Conservation (phyloP, 2,329 filamentous ascomycete genomes). For the Paraphaeosphaeria sporulosa region DNA sequence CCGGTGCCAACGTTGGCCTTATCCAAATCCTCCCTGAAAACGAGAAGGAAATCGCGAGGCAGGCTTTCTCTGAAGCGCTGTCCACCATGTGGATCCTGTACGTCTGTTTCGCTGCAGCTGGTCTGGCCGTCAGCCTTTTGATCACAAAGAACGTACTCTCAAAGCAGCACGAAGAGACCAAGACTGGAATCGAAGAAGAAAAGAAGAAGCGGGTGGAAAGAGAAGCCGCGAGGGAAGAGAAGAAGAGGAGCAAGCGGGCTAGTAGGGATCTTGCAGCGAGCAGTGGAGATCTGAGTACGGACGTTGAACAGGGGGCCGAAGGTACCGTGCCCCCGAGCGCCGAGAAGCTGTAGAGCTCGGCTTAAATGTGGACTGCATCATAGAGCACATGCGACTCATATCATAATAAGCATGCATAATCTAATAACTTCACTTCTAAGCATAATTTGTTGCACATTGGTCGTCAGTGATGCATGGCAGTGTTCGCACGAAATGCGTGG, state of each 20-base stretch:
- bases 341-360: not conserved
- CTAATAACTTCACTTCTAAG: not conserved
- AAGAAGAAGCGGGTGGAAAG: slow-evolving; percentile 49
- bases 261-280: slow-evolving; percentile 35
- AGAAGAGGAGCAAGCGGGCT: slow-evolving; percentile 32
- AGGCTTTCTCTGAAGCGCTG: slow-evolving; percentile 54
- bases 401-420: not conserved
- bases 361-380: not conserved
- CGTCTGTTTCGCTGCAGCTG: slow-evolving; percentile 49
- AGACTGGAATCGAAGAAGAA: slow-evolving; percentile 56
- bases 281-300: slow-evolving; percentile 26
- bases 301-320: slow-evolving; percentile 20
- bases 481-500: not conserved
- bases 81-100: slow-evolving; percentile 61
- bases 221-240: slow-evolving; percentile 41
- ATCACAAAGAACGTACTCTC: slow-evolving; percentile 53
- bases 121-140: slow-evolving; percentile 49
- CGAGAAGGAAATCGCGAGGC: slow-evolving; percentile 53
- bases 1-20: slow-evolving; percentile 67
- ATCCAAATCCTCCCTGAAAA: slow-evolving; percentile 61
- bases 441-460: not conserved
- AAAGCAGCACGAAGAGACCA: slow-evolving; percentile 57
- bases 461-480: not conserved
- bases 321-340: not conserved
- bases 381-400: not conserved